Evolutionary conservation across 1,284 basidiomycete species (phyloP).

Genomic region (Mycena sp.): DNA sequence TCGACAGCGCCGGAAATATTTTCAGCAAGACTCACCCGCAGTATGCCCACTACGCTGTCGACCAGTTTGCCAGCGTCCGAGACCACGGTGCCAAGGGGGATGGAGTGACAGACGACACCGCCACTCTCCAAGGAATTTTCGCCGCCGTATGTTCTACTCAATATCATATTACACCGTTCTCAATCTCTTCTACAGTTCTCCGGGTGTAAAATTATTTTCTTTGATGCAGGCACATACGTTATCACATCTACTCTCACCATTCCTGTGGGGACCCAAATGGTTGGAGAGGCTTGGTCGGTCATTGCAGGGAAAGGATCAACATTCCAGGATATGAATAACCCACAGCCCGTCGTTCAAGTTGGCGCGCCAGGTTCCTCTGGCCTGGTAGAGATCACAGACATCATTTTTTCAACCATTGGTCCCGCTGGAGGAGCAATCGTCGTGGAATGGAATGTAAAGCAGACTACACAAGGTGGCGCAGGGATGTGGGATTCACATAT

Average conservation of each 20-base stretch:
- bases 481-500: too few species aligned
- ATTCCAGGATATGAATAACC: conserved; percentile 65
- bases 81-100: conserved; percentile 77
- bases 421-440: too few species aligned
- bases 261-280: conserved; percentile 73
- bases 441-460: too few species aligned
- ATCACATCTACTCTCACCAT: conserved; percentile 78
- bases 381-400: too few species aligned
- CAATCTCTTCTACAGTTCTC: conserved; percentile 55
- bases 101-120: conserved; percentile 80
- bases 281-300: too few species aligned
- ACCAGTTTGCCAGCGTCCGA: conserved; percentile 73
- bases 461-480: too few species aligned
- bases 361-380: conserved; percentile 59
- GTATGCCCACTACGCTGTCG: conserved; percentile 65
- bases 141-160: conserved; percentile 61
- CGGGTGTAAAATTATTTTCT: conserved; percentile 81
- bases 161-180: too few species aligned
- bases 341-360: too few species aligned
- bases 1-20: conserved; percentile 58
- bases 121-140: conserved; percentile 68
- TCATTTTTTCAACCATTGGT: too few species aligned
- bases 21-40: conserved; percentile 69
- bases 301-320: conserved; percentile 69
- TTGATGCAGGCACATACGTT: too few species aligned